Percentiles rank a stretch among this genome's conserved stretches.
phyloP scores from a whole-genome alignment of 139 green algal genomes.

The Diplosphaera chodatii region DNA sequence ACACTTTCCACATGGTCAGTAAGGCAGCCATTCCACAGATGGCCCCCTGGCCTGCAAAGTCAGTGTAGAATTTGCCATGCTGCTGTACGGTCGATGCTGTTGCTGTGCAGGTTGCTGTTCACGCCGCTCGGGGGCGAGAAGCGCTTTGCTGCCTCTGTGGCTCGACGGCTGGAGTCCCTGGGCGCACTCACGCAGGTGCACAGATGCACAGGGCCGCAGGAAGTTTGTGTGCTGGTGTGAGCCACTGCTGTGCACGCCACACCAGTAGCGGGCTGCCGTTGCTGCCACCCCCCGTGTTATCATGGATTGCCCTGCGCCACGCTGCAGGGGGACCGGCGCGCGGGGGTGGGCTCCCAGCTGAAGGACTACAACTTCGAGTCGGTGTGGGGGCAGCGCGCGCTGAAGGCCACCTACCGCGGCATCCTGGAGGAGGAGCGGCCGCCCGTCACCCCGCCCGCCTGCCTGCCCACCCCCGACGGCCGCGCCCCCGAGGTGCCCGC shows the following conservation, averaged over 20 bases:
- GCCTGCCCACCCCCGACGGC: background rate
- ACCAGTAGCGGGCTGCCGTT: too few species aligned
- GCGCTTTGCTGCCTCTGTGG: slow-evolving; percentile 46
- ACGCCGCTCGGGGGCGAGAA: slow-evolving; percentile 53
- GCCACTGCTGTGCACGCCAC: too few species aligned
- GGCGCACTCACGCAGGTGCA: slow-evolving; percentile 58
- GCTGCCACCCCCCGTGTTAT: too few species aligned
- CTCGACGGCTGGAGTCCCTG: slow-evolving; percentile 43
- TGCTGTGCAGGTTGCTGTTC: slow-evolving; percentile 59
- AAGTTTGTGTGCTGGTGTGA: too few species aligned
- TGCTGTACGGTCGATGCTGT: too few species aligned
- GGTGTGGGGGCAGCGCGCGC: slow-evolving; percentile 42
- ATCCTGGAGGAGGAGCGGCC: slow-evolving; percentile 27
- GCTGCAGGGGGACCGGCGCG: slow-evolving; percentile 43
- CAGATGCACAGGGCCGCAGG: too few species aligned
- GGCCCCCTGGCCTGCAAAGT: too few species aligned
- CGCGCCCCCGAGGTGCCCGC: background rate
- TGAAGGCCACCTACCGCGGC: slow-evolving; percentile 41
- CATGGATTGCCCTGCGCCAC: too few species aligned
- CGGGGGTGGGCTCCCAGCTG: slow-evolving; percentile 36
- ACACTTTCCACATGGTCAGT: too few species aligned
- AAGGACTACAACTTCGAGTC: slow-evolving; percentile 56
- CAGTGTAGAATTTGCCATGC: too few species aligned
- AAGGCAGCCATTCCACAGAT: too few species aligned
- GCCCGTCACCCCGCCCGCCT: slow-evolving; percentile 1